Evolutionary conservation across 2,329 filamentous ascomycete genomes (phyloP).

Genomic region (Colletotrichum costaricense): DNA sequence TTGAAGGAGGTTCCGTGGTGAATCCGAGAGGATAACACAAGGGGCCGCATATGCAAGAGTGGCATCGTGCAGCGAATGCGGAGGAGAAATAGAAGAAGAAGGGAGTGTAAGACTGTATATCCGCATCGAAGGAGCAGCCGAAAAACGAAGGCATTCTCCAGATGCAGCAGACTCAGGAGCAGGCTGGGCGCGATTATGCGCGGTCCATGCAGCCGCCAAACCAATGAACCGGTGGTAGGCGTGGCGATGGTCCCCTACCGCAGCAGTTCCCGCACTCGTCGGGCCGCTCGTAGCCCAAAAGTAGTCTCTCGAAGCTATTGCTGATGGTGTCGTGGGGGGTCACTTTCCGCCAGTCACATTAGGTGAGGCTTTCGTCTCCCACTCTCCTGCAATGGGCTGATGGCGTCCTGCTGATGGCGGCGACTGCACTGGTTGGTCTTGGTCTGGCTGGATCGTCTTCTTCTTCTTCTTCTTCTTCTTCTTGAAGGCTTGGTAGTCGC

Average conservation of each 20-base stretch:
- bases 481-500: neutral
- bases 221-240: conserved; percentile 28
- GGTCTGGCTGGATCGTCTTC: neutral
- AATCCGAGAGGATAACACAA: conserved; percentile 19
- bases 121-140: conserved; percentile 10
- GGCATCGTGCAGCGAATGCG: conserved; percentile 26
- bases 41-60: conserved; percentile 25
- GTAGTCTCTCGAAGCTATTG: conserved; percentile 3
- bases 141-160: neutral
- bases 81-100: conserved; percentile 8
- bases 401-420: neutral
- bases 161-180: conserved; percentile 14
- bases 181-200: conserved; percentile 31
- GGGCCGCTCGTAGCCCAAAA: conserved; percentile 26
- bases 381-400: conserved; percentile 15
- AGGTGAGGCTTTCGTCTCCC: conserved; percentile 24
- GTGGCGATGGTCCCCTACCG: conserved; percentile 10
- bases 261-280: conserved; percentile 35
- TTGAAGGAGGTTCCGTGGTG: conserved; percentile 20
- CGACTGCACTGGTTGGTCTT: neutral
- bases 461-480: neutral
- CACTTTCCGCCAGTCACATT: conserved; percentile 15
- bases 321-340: conserved; percentile 19
- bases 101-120: conserved; percentile 27
- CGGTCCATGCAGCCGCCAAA: conserved; percentile 24